These are phyloP conservation scores for Hymenotorrendiella dingleyae DNA, from an alignment of 2,329 filamentous ascomycete species.

Conservation along the genomic window DNA sequence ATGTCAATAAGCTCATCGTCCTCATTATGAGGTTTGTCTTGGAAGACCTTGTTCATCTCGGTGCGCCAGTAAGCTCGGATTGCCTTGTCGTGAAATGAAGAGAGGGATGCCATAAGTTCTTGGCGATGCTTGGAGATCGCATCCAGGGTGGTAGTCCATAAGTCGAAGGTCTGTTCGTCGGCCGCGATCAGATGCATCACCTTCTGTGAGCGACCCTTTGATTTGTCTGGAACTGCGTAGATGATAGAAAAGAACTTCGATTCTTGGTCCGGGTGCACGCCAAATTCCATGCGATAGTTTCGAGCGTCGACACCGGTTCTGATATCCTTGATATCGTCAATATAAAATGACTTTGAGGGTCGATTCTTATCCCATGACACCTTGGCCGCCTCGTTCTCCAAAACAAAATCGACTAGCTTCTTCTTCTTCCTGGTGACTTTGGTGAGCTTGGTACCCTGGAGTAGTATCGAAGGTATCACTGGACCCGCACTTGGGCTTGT, in stretches of 20 bases:
- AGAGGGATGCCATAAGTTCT: conserved; percentile 82
- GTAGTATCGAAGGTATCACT: conserved; percentile 68
- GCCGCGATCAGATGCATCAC: conserved; percentile 83
- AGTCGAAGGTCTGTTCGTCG: conserved; percentile 61
- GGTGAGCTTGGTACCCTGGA: conserved; percentile 69
- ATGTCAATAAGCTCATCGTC: conserved; percentile 71
- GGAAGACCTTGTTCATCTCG: conserved; percentile 68
- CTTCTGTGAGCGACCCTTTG: conserved; percentile 65
- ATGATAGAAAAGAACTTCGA: conserved; percentile 83
- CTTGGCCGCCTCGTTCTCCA: conserved; percentile 79
- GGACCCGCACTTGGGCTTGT: conserved; percentile 48
- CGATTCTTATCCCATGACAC: conserved; percentile 81
- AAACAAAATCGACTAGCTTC: conserved; percentile 63
- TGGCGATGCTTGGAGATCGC: conserved; percentile 80
- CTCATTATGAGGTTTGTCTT: conserved; percentile 42
- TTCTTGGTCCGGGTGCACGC: conserved; percentile 61
- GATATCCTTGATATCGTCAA: conserved; percentile 93
- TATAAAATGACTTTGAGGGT: conserved; percentile 79
- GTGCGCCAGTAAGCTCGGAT: conserved; percentile 79
- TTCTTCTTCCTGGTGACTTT: conserved; percentile 84
- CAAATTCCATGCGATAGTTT: conserved; percentile 83
- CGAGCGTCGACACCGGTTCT: conserved; percentile 76
- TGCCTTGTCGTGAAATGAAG: conserved; percentile 77
- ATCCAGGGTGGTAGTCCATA: conserved; percentile 82
- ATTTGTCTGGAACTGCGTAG: conserved; percentile 72